A percentile compares a stretch with the other conserved stretches of the same genome.
Evolutionary conservation across 148 eudicot species (phyloP).

Genomic region (Heliosperma pusillum): DNA sequence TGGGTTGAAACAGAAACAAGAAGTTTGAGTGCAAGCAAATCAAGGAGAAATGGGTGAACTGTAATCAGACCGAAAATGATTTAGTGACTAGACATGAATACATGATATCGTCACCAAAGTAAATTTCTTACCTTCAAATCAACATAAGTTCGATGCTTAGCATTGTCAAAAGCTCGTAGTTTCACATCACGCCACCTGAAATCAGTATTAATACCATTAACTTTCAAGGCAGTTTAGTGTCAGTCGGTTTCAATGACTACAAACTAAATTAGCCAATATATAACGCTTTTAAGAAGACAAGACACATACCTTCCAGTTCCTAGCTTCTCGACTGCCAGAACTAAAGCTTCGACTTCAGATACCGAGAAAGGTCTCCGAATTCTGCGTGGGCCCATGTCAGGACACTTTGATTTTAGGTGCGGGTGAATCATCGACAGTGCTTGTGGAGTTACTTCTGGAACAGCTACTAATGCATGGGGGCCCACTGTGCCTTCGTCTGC

Average conservation of each 20-base stretch:
- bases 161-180: conserved; percentile 77
- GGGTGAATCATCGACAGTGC: conserved; percentile 57
- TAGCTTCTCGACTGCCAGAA: conserved; percentile 95
- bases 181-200: conserved; percentile 98
- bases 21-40: conserved; percentile 14
- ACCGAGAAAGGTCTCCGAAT: conserved; percentile 98
- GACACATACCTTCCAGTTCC: conserved; percentile 88
- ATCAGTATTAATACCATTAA: not conserved
- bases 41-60: conserved; percentile 1
- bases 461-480: conserved; percentile 53
- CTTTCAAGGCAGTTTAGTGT: no score
- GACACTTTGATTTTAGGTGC: conserved; percentile 53
- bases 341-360: conserved; percentile 86
- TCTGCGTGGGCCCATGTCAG: conserved; percentile 77
- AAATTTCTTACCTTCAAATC: conserved; percentile 68
- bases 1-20: conserved; percentile 3
- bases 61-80: not conserved
- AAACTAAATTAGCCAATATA: no score
- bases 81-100: not conserved
- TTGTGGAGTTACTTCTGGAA: conserved; percentile 48
- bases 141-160: conserved; percentile 90
- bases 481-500: conserved; percentile 48
- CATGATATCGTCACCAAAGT: not conserved
- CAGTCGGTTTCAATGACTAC: no score
- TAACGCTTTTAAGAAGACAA: no score